Percentiles rank a stretch among this genome's conserved stretches.
phyloP scores from a whole-genome alignment of 2,329 filamentous ascomycete genomes.

The Plenodomus lindquistii region DNA sequence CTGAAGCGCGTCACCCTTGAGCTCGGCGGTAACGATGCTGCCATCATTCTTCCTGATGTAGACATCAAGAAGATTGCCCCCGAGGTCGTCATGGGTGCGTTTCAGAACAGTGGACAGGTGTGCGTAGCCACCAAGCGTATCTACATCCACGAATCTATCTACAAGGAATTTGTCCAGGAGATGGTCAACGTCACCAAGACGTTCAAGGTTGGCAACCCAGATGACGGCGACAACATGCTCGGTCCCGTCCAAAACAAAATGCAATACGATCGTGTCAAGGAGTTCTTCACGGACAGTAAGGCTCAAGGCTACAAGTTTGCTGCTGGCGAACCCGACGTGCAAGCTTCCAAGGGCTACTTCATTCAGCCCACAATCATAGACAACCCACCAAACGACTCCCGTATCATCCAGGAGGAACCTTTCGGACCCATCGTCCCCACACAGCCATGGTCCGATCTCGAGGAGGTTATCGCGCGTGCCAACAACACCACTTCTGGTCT shows the following conservation, averaged over 20 bases:
- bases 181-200: constrained; percentile 53
- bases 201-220: constrained; percentile 45
- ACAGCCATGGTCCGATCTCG: constrained; percentile 64
- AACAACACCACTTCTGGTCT: constrained; percentile 57
- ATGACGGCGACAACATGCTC: constrained; percentile 53
- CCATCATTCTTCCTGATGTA: constrained; percentile 63
- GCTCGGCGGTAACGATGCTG: constrained; percentile 64
- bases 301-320: constrained; percentile 58
- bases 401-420: constrained; percentile 63
- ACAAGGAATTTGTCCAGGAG: constrained; percentile 43
- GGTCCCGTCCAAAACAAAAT: constrained; percentile 67
- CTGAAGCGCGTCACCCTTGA: constrained; percentile 66
- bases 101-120: constrained; percentile 61
- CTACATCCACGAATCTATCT: constrained; percentile 46
- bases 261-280: constrained; percentile 65
- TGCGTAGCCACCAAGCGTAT: constrained; percentile 43
- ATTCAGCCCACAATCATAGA: constrained; percentile 64
- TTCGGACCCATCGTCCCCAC: constrained; percentile 70
- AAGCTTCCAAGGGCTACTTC: constrained; percentile 57
- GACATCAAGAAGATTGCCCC: constrained; percentile 57
- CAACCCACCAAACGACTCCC: constrained; percentile 60
- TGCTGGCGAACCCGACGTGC: constrained; percentile 50
- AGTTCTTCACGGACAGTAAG: constrained; percentile 60
- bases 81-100: constrained; percentile 56
- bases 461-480: constrained; percentile 51